Evolutionary conservation across 305 asterid genomes (phyloP), one percentile per base, ranked within the genome.

Genomic region (Fraxinus floribunda): DNA sequence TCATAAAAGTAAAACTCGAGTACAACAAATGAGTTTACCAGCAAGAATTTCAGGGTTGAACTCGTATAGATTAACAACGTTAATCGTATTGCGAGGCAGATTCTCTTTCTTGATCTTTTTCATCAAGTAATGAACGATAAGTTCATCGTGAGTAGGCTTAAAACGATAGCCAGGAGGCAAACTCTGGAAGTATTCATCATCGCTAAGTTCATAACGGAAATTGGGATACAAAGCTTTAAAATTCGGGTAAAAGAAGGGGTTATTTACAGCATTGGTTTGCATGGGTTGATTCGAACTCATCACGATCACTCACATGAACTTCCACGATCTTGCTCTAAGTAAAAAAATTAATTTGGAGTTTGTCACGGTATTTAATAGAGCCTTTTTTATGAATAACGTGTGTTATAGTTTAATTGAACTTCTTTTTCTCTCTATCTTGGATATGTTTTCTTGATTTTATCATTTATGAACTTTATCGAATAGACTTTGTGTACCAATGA

Each of bases 161-260:
- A 84, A 84, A n/a, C 82, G 84, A 57, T 68, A 84, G 9, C 84
- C 84, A 0, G 81, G 70, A 4, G 84, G 82, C 71, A 62, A 62
- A 62, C 32, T 62, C 71, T 20, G 4, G 13, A 62, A 62, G 71
- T 62, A 62, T 62, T 62, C 32, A 20, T 62, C 71, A 62, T 62
- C 32, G 13, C 29, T 18, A 62, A 62, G 0, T 60, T 20, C 18
- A 1, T 20, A 6, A 2, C 24, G 7, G 29, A 13, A 57, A n/a
- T 57, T 4, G 22, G 10, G 8, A n/a, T 7, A n/a, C 10, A 22
- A 60, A 20, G 70, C 30, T 60, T 6, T 1, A 4, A 18, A 62
- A 62, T 62, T 20, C 32, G 4, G 4, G 71, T 6, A 18, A 18
- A 18, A 4, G 5, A 57, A n/a, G 68, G 68, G 22, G 66, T 18